Conservation (phyloP, 345 rosid species). For the Corchorus capsularis region DNA sequence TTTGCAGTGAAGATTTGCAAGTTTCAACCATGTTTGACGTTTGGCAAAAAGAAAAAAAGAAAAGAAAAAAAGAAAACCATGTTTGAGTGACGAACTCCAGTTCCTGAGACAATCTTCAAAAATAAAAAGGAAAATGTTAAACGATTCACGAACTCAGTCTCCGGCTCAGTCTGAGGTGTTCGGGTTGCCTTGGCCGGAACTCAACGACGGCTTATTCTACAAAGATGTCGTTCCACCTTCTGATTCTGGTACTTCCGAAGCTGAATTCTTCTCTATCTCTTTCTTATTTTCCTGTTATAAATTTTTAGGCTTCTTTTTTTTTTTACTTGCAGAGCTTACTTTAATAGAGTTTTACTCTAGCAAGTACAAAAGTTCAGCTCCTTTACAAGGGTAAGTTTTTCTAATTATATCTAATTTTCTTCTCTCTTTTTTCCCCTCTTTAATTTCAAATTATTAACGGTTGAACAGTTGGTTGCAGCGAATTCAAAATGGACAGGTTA, state of each 20-base stretch:
- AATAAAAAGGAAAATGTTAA: not conserved
- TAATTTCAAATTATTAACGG: slow-evolving; percentile 6
- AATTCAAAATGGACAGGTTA: slow-evolving; percentile 80
- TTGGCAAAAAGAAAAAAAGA: no score
- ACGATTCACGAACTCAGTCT: slow-evolving; percentile 17
- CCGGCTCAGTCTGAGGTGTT: slow-evolving; percentile 22
- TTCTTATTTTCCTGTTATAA: not conserved
- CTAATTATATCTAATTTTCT: not conserved
- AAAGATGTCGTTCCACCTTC: slow-evolving; percentile 53
- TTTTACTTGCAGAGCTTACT: slow-evolving; percentile 37
- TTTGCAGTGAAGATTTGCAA: no score
- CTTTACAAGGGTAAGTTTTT: slow-evolving; percentile 63
- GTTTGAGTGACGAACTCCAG: no score
- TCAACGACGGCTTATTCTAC: slow-evolving; percentile 75
- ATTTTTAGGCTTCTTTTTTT: not conserved
- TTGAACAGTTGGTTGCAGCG: slow-evolving; percentile 82
- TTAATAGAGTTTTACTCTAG: slow-evolving; percentile 65
- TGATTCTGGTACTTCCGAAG: slow-evolving; percentile 49
- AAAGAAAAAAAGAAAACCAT: no score
- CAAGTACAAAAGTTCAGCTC: slow-evolving; percentile 74
- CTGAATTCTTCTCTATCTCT: not conserved
- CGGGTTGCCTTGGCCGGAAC: slow-evolving; percentile 77
- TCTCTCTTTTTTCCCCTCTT: not conserved
- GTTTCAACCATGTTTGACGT: no score
- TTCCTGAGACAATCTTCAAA: not conserved